Conservation (phyloP, 2,329 filamentous ascomycete genomes). For the Aspergillus sclerotialis region DNA sequence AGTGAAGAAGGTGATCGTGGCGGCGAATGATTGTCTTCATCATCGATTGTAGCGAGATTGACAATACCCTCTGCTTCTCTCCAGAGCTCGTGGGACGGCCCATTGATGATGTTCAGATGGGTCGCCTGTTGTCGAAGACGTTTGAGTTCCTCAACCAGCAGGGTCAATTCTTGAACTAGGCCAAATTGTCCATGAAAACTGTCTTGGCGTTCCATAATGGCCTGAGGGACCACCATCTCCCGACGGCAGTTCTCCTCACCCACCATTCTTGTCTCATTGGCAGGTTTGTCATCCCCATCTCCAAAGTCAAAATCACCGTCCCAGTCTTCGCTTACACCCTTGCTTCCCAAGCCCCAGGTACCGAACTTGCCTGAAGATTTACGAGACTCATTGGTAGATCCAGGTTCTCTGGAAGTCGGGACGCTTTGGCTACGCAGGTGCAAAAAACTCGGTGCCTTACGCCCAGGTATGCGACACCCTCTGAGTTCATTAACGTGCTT, state of each 20-base stretch:
- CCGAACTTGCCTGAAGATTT: slow-evolving; percentile 53
- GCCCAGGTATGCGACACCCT: slow-evolving; percentile 51
- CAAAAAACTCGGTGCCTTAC: slow-evolving; percentile 52
- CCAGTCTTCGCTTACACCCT: slow-evolving; percentile 62
- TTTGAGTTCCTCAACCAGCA: slow-evolving; percentile 60
- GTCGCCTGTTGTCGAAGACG: slow-evolving; percentile 52
- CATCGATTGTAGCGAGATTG: slow-evolving; percentile 57
- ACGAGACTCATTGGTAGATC: slow-evolving; percentile 43
- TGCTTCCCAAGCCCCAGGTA: slow-evolving; percentile 60
- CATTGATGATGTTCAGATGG: slow-evolving; percentile 47
- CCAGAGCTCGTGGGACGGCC: slow-evolving; percentile 50
- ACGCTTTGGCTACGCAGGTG: slow-evolving; percentile 62
- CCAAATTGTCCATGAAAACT: slow-evolving; percentile 60
- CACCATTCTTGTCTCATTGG: slow-evolving; percentile 35
- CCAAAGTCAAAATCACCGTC: slow-evolving; percentile 63
- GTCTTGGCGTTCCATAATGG: slow-evolving; percentile 57
- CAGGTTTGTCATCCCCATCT: slow-evolving; percentile 40
- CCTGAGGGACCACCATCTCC: slow-evolving; percentile 49
- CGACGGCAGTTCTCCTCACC: slow-evolving; percentile 14
- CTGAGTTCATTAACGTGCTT: slow-evolving; percentile 52
- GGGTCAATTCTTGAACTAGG: slow-evolving; percentile 56
- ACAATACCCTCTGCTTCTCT: slow-evolving; percentile 62
- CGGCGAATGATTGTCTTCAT: slow-evolving; percentile 45
- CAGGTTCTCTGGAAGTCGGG: slow-evolving; percentile 48
- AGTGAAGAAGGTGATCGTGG: slow-evolving; percentile 51